Base-by-base conservation (phyloP, 1,284 basidiomycete genomes). In the Sanghuangporus sanghuang region DNA sequence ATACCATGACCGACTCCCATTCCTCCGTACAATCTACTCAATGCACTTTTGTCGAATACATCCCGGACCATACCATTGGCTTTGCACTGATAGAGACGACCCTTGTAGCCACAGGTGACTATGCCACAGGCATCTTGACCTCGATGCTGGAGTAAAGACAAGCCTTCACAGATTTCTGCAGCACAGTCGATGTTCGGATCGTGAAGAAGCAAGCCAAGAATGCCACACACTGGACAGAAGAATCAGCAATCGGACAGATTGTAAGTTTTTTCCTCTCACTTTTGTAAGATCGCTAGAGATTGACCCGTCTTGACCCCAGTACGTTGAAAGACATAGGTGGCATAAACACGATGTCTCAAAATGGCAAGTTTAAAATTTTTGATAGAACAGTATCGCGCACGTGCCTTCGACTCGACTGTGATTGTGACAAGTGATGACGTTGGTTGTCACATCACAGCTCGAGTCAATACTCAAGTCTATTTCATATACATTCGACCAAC, bases 21-120 rank as follows among this genome's bases (percentile, higher is more conserved):
- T 66, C 89, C 89, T 23, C 97, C 97, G 68, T 90, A 83, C 67
- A 99, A 78, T 67, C 86, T 88, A 53, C 86, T 83, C 62, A 98
- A 79, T 23, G 91, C 84, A 71, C 84, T 84, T 57, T 85, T 81
- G 75, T 98, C 95, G 76, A 99, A 96, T 66, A 99, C 92, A 75
- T 99, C 97, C 64, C 96, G 86, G 71, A 99, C 96, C 97, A 99
- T 99, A 50, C 97, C 97, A 75, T 99, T 99, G n/a, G 95, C 94
- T 78, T 99, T 99, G 83, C 93, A 95, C 76, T 99, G 97, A 76
- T 92, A 96, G 76, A 99, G 93, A 54, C 96, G 88, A 54, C 97
- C 97, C 72, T 95, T 95, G 16, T 87, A 85, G 3, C 96, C 97
- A 74, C 97, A 97, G 55, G 97, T 99, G 65, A 99, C 92, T 72